These are phyloP conservation scores for Teunomyces atbi DNA, from an alignment of 805 yeast genomes.

Conservation along the genomic window DNA sequence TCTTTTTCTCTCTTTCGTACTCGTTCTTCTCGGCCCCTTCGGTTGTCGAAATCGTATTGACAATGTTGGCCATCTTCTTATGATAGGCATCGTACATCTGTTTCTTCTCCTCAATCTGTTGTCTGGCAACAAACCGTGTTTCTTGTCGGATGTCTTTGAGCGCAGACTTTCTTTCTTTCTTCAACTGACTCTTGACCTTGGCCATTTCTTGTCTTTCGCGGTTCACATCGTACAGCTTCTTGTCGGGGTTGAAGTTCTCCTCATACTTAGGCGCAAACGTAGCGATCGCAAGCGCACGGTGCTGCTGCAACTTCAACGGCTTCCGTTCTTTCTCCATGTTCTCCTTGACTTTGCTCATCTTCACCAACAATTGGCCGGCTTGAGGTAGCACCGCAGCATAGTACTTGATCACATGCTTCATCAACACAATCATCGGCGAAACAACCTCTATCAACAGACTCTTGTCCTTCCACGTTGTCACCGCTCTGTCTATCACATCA, in stretches of 20 bases:
- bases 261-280: constrained; percentile 89
- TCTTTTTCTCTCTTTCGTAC: constrained; percentile 81
- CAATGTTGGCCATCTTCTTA: constrained; percentile 81
- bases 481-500: constrained; percentile 28
- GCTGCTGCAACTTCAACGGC: constrained; percentile 81
- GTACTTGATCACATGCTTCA: constrained; percentile 38
- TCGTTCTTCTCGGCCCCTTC: constrained; percentile 95
- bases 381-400: constrained; percentile 30
- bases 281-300: constrained; percentile 80
- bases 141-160: constrained; percentile 90
- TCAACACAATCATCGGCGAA: constrained; percentile 43
- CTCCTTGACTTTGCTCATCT: constrained; percentile 46
- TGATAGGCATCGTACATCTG: constrained; percentile 76
- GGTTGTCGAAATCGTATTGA: constrained; percentile 83
- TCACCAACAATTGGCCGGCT: constrained; percentile 47
- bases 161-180: constrained; percentile 87
- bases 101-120: constrained; percentile 77
- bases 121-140: constrained; percentile 80
- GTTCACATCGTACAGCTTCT: constrained; percentile 85
- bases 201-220: constrained; percentile 75
- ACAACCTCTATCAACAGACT: constrained; percentile 60
- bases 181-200: constrained; percentile 80
- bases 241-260: constrained; percentile 94
- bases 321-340: constrained; percentile 28
- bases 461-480: constrained; percentile 58